Evolutionary conservation across 176 grass and related monocot species (phyloP).

Genomic region (Thinopyrum elongatum): DNA sequence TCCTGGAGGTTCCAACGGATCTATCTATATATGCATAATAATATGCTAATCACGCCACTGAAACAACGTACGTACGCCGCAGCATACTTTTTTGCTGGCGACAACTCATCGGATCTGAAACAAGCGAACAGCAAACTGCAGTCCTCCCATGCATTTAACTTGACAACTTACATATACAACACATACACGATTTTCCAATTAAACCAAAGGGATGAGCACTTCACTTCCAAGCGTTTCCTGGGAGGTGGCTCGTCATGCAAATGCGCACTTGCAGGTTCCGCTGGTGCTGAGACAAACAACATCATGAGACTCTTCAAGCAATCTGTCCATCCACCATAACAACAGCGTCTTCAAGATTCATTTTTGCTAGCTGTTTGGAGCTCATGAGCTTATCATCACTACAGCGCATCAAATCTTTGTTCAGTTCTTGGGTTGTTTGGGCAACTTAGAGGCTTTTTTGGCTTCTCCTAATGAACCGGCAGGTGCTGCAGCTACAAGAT

Average conservation of each 20-base stretch:
- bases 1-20: no score
- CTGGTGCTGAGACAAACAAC: not conserved
- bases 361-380: not conserved
- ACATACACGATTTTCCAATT: not conserved
- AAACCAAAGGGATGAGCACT: not conserved
- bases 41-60: no score
- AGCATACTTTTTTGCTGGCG: no score
- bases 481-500: not conserved
- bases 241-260: not conserved
- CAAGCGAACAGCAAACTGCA: no score
- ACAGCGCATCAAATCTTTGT: conserved; percentile 1
- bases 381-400: not conserved
- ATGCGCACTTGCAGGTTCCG: not conserved
- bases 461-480: not conserved
- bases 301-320: conserved; percentile 4
- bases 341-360: conserved; percentile 22
- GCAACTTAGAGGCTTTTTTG: not conserved
- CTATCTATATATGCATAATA: no score
- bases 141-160: not conserved
- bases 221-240: conserved; percentile 12
- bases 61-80: no score
- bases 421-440: not conserved
- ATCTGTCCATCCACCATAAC: conserved; percentile 22
- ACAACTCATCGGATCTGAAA: no score
- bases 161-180: conserved; percentile 11